Base-by-base conservation (phyloP, 257 asterid species). In the Echium plantagineum region DNA sequence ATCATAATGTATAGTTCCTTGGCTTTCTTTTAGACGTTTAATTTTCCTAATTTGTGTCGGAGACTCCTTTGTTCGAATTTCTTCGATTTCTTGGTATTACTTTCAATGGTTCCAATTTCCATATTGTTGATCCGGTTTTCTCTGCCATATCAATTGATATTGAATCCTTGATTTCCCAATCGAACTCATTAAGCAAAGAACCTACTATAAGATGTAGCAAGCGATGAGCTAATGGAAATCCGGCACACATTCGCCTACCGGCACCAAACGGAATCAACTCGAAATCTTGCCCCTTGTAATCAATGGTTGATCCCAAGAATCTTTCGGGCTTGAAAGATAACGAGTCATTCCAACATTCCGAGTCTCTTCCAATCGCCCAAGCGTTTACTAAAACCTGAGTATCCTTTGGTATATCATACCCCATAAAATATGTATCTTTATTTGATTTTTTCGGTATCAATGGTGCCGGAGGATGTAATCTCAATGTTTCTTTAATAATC, bases 261-360 rank as follows among this genome's bases (percentile, higher is more conserved):
- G 74, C 58, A 10, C 90, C 90, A 58, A 85, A 85, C 7, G 94
- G 90, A 32, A 80, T 78, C 90, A 83, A 78, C 35, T 78, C 83
- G 9, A 38, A 38, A 10, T 38, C 15, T 70, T 78, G 88, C 0
- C 65, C 77, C 0, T 24, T 72, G n/a, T 90, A 90, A 0, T 85
- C 88, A 74, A 82, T 90, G 56, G 78, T 73, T 0, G 78, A 85
- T 49, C 15, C 0, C 17, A 77, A 70, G 77, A 85, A 85, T 55
- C 94, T 66, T 17, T 85, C 94, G 28, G 94, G 94, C 69, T 83
- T 77, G 59, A 85, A 85, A 74, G 72, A 75, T 35, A 80, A 80
- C 18, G 91, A 88, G 22, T 83, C 57, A 68, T 77, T 5, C 94
- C 94, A 85, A 5, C 79, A 2, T 0, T 68, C 75, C 55, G 88